Evolutionary conservation across 352 stramenopile species (phyloP), one percentile per base, ranked within the genome.

Genomic region (Phytophthora kernoviae): DNA sequence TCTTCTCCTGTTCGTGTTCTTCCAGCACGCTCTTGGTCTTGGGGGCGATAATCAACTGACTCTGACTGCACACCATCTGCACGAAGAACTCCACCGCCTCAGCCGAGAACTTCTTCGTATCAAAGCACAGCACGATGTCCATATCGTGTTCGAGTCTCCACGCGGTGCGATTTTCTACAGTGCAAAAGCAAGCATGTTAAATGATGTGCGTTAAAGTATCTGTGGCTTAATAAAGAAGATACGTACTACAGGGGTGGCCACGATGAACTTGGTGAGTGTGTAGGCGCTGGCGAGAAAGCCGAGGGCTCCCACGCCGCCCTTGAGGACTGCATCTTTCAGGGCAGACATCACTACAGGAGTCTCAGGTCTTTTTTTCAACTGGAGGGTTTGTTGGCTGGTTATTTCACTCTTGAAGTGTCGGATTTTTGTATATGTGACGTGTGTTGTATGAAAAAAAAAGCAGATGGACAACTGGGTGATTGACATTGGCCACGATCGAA

Each of bases 211-310:
- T 17, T 34, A n/a, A 5, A 30, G 20, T 21, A 45, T 22, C 52
- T 41, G 14, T 30, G 68, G 58, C 59, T 34, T 27, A 43, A 39
- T 4, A 24, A 27, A 6, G 9, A 34, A 5, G 34, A 52, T 33
- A 77, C 65, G 34, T 47, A 91, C 82, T 79, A 92, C 76, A 7
- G 81, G 73, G 27, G 84, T 90, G 18, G 77, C 74, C 42, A 85
- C 54, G 50, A 94, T 88, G 71, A 92, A 94, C 74, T 91, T 92
- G 62, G 79, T 81, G 39, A 94, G 75, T 69, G 81, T 87, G 64
- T 81, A 81, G 54, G 81, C 82, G 47, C 82, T 94, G 42, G 79
- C 82, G 15, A 88, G 52, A 40, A 94, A 88, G 59, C 84, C 84
- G 46, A 88, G 56, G n/a, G 77, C 72, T 40, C 82, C 81, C 5